Evolutionary conservation across 257 asterid species (phyloP).

Genomic region (Cordia subcordata): DNA sequence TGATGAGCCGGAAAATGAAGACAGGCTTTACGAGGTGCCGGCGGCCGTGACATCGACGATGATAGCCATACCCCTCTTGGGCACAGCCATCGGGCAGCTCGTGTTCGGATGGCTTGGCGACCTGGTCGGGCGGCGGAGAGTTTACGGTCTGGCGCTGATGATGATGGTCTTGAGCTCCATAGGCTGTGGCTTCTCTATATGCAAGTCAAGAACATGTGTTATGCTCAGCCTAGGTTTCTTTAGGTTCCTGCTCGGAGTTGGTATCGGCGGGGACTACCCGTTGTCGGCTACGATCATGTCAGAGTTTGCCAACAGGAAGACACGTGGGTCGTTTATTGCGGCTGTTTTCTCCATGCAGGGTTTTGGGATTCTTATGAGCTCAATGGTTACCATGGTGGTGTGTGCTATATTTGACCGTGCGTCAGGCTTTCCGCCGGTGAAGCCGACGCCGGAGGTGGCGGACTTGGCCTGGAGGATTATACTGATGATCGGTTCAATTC

Average conservation of each 20-base stretch:
- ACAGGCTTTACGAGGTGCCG: conserved; percentile 16
- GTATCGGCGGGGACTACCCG: conserved; percentile 64
- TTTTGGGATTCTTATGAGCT: conserved; percentile 51
- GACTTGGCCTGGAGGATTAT: conserved; percentile 63
- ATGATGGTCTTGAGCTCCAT: conserved; percentile 52
- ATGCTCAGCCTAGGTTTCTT: conserved; percentile 39
- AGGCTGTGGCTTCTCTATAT: conserved; percentile 46
- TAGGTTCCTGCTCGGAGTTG: conserved; percentile 45
- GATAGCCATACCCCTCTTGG: conserved; percentile 39
- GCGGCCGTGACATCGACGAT: conserved; percentile 27
- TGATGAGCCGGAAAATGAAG: background rate
- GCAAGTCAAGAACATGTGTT: conserved; percentile 42
- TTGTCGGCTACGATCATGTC: conserved; percentile 67
- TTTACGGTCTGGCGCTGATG: conserved; percentile 42
- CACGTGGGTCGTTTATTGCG: conserved; percentile 54
- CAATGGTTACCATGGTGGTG: conserved; percentile 45
- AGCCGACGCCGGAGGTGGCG: conserved; percentile 27
- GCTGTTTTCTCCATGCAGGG: conserved; percentile 72
- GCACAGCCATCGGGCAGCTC: conserved; percentile 45
- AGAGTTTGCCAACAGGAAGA: conserved; percentile 46
- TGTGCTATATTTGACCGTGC: conserved; percentile 38
- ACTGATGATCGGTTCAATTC: conserved; percentile 48
- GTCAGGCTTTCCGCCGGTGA: background rate
- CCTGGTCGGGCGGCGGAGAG: conserved; percentile 41
- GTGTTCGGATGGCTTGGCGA: conserved; percentile 51